These are phyloP conservation scores for Shiraia sp. DNA, from an alignment of 2,329 filamentous ascomycete genomes.

Conservation along the genomic window DNA sequence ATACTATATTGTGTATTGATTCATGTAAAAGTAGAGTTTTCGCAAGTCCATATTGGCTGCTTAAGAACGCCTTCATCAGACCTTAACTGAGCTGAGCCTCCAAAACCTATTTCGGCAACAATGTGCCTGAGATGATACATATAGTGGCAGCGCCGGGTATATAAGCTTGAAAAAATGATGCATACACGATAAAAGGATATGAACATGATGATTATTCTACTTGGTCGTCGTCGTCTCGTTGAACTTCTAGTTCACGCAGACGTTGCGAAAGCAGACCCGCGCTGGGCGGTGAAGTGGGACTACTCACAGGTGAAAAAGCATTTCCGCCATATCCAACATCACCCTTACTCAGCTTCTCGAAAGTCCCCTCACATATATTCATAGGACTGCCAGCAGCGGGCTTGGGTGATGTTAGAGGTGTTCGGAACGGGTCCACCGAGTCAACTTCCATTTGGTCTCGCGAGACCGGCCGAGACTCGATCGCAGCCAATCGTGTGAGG, in stretches of 20 bases:
- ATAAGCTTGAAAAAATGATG: too few relatives aligned
- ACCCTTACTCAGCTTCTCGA: conserved; percentile 70
- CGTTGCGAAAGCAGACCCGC: conserved; percentile 73
- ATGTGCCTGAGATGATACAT: too few relatives aligned
- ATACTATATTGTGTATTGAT: too few relatives aligned
- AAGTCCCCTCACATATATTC: conserved; percentile 41
- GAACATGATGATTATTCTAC: not conserved
- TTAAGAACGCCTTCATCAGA: too few relatives aligned
- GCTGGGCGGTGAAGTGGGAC: conserved; percentile 61
- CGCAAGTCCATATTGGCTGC: too few relatives aligned
- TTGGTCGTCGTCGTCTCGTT: conserved; percentile 24
- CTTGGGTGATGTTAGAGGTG: conserved; percentile 23
- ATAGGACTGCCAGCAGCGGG: conserved; percentile 21
- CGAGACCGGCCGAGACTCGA: conserved; percentile 36
- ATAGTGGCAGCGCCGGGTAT: too few relatives aligned
- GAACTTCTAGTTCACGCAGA: conserved; percentile 64
- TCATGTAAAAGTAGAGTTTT: too few relatives aligned
- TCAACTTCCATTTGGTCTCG: conserved; percentile 40
- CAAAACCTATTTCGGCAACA: too few relatives aligned
- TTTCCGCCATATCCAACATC: conserved; percentile 54
- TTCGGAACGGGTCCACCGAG: conserved; percentile 25
- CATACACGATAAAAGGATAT: too few relatives aligned
- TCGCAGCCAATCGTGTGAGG: conserved; percentile 37
- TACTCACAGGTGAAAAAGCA: conserved; percentile 33
- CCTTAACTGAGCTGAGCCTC: too few relatives aligned